Conservation (phyloP, 192 early-diverging fungal species). For the Coemansia sp. region DNA sequence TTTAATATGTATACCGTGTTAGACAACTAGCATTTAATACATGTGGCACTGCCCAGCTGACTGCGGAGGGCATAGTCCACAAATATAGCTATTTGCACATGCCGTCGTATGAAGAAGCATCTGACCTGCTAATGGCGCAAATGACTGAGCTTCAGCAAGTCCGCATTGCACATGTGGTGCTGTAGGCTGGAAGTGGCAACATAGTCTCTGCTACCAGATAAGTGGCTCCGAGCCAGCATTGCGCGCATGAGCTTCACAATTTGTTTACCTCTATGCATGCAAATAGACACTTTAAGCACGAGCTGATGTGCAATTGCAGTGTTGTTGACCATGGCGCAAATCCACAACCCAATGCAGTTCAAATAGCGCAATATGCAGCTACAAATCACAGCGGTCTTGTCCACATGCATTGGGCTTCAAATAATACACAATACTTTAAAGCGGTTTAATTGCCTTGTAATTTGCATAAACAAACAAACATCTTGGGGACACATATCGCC, state of each 20-base stretch:
- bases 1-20: not conserved
- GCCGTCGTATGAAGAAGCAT: not conserved
- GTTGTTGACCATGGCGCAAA: not conserved
- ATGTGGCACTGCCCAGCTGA: not conserved
- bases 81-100: not conserved
- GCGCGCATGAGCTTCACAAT: not conserved
- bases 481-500: not conserved
- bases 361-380: not conserved
- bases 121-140: not conserved
- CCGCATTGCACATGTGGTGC: not conserved
- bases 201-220: not conserved
- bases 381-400: not conserved
- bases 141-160: not conserved
- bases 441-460: not conserved
- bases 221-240: not conserved
- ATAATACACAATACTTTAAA: not conserved
- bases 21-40: not conserved
- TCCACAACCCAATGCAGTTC: not conserved
- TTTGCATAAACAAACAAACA: not conserved
- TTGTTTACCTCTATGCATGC: constrained; percentile 4
- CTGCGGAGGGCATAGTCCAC: not conserved
- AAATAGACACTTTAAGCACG: not conserved
- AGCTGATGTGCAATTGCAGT: not conserved
- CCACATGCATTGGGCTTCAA: not conserved
- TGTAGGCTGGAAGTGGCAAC: not conserved